Evolutionary conservation across 2,329 filamentous ascomycete genomes (phyloP), one percentile per base, ranked within the genome.

Genomic region (Fusarium kyushuense): DNA sequence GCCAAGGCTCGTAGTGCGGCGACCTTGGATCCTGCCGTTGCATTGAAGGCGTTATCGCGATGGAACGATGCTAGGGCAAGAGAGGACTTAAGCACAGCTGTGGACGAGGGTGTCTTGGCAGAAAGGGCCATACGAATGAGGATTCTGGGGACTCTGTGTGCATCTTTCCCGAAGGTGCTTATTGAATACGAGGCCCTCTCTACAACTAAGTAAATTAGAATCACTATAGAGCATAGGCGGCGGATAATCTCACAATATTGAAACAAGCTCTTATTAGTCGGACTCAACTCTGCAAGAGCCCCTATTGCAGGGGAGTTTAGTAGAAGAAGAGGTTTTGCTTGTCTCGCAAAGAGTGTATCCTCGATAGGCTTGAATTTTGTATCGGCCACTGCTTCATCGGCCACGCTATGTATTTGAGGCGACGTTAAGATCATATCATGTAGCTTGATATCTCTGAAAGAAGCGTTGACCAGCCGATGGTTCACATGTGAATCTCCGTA

Each of bases 91-190:
- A 73, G 38, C 1, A 73, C 55, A n/a, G 71, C 71, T 2, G 32
- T 61, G 0, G 67, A 58, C 0, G 67, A 65, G 1, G 43, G 29
- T 1, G 53, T 49, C 3, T 33, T 12, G 13, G 56, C 57, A 1
- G 65, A 64, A 0, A 73, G 32, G 4, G 71, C 57, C 54, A 73
- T 69, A n/a, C 65, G 71, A 5, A 67, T 46, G 2, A 73, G 14
- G 1, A 62, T 19, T 2, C 59, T 30, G 1, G 63, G 54, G 1
- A 73, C 45, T 3, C 61, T 54, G 3, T 36, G 16, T 1, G 58
- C 56, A 38, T 71, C 63, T 2, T 63, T 54, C 1, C 67, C 62
- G 7, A 73, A 72, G 0, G 64, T 38, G 2, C 57, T 58, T 6
- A 73, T 41, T 0, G 71, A 70, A 36, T 41, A 47, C 7, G 64